Evolutionary conservation across 352 stramenopile genomes (phyloP).

Genomic region (Phytophthora fragariae): DNA sequence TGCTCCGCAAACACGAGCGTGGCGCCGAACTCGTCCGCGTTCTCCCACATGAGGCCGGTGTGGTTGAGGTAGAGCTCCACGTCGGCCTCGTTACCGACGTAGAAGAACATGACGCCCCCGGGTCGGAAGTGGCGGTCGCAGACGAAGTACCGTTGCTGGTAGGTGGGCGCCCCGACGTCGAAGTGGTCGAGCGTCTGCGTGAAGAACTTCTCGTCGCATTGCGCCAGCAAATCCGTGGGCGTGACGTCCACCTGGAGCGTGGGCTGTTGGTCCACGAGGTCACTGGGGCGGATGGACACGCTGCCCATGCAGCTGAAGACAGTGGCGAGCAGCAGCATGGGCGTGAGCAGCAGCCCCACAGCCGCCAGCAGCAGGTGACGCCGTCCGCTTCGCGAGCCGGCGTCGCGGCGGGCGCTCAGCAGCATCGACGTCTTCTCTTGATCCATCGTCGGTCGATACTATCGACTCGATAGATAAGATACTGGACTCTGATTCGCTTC

Average conservation of each 20-base stretch:
- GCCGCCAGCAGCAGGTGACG: slow-evolving; percentile 27
- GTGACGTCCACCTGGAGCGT: slow-evolving; percentile 50
- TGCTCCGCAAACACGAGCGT: slow-evolving; percentile 97
- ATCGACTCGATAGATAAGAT: no score
- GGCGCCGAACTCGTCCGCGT: slow-evolving; percentile 90
- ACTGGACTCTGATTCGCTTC: not conserved
- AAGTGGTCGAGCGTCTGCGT: slow-evolving; percentile 85
- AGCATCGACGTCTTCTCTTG: slow-evolving; percentile 36
- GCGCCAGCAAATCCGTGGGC: slow-evolving; percentile 48
- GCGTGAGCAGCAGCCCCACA: slow-evolving; percentile 23
- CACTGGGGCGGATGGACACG: not conserved
- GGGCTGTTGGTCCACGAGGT: slow-evolving; percentile 6
- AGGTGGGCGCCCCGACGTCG: slow-evolving; percentile 60
- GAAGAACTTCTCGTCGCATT: slow-evolving; percentile 81
- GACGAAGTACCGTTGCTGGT: slow-evolving; percentile 91
- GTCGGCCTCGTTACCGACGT: slow-evolving; percentile 96
- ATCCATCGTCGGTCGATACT: slow-evolving; percentile 12
- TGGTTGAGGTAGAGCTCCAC: slow-evolving; percentile 96
- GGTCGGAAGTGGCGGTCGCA: slow-evolving; percentile 75
- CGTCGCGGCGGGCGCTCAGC: not conserved
- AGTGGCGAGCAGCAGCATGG: slow-evolving; percentile 34
- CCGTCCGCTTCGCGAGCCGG: slow-evolving; percentile 1
- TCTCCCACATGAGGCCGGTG: slow-evolving; percentile 97
- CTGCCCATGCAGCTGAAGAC: slow-evolving; percentile 11
- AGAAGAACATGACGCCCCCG: slow-evolving; percentile 92